Conservation (phyloP, 2,329 filamentous ascomycete species). For the Thielaviopsis musarum region DNA sequence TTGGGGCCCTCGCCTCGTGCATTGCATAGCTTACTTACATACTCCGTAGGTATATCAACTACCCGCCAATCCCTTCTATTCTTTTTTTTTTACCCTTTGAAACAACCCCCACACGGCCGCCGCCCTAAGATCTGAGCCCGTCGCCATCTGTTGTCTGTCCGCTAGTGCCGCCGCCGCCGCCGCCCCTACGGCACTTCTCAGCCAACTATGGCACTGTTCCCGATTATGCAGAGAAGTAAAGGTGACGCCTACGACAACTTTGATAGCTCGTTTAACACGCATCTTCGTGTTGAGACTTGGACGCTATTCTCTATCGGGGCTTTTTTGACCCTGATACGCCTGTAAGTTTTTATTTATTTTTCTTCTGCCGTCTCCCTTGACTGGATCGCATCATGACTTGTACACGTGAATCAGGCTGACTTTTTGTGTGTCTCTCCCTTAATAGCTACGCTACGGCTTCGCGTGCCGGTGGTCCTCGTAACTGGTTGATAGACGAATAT, state of each 20-base stretch:
- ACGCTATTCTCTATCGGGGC: constrained; percentile 9
- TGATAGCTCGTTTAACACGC: constrained; percentile 6
- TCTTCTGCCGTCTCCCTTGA: neutral
- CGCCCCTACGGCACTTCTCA: neutral
- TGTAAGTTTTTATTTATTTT: constrained; percentile 4
- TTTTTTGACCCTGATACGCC: constrained; percentile 5
- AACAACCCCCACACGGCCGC: too few relatives aligned
- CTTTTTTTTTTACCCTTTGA: too few relatives aligned
- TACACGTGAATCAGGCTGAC: neutral
- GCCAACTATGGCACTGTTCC: neutral
- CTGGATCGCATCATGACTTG: neutral
- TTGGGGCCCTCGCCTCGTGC: too few relatives aligned
- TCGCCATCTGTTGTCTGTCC: neutral
- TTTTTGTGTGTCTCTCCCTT: neutral
- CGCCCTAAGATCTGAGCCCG: too few relatives aligned
- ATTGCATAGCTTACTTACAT: too few relatives aligned
- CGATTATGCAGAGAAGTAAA: neutral
- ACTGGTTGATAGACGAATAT: constrained; percentile 12
- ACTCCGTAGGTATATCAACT: too few relatives aligned
- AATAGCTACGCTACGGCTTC: constrained; percentile 8
- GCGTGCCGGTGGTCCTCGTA: constrained; percentile 8
- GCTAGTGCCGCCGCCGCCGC: too few relatives aligned
- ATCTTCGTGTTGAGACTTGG: constrained; percentile 8
- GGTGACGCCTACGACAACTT: constrained; percentile 8
- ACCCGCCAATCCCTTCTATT: too few relatives aligned